Evolutionary conservation across 495 filamentous ascomycete genomes (phyloP).

Genomic region (Aspergillus baeticus): DNA sequence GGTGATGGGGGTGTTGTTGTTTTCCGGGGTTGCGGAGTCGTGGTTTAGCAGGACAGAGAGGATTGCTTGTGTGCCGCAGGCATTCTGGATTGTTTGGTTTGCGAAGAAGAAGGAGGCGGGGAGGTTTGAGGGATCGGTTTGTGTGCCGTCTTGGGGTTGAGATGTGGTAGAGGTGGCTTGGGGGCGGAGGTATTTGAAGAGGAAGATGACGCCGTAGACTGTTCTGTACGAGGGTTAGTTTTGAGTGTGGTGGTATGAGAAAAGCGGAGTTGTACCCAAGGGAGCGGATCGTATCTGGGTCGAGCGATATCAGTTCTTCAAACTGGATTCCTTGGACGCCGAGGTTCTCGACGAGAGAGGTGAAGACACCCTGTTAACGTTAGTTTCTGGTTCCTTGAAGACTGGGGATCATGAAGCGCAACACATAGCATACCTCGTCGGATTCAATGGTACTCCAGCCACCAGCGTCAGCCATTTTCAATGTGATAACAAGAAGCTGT

Average conservation of each 20-base stretch:
- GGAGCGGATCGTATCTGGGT: conserved; percentile 73
- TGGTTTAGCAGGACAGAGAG: conserved; percentile 92
- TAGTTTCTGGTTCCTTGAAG: not conserved
- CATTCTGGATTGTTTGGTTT: conserved; percentile 97
- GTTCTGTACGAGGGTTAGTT: conserved; percentile 47
- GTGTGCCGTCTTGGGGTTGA: conserved; percentile 58
- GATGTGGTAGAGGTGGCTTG: conserved; percentile 44
- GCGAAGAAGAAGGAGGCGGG: conserved; percentile 84
- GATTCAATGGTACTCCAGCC: conserved; percentile 86
- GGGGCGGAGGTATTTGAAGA: conserved; percentile 89
- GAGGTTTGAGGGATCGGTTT: conserved; percentile 37
- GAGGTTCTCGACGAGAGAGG: conserved; percentile 85
- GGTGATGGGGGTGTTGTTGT: conserved; percentile 35
- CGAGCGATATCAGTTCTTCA: conserved; percentile 91
- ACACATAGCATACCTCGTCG: conserved; percentile 74
- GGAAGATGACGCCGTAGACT: conserved; percentile 97
- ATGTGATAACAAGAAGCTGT: not conserved
- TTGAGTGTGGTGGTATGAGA: not conserved
- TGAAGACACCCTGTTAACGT: conserved; percentile 81
- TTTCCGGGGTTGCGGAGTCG: conserved; percentile 33
- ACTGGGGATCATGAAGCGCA: not conserved
- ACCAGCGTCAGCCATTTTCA: conserved; percentile 42
- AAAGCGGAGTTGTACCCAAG: conserved; percentile 44
- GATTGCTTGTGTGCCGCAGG: conserved; percentile 95
- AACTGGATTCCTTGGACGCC: conserved; percentile 94